phyloP scores from a whole-genome alignment of 331 rosid genomes.

The Dryas integrifolia region DNA sequence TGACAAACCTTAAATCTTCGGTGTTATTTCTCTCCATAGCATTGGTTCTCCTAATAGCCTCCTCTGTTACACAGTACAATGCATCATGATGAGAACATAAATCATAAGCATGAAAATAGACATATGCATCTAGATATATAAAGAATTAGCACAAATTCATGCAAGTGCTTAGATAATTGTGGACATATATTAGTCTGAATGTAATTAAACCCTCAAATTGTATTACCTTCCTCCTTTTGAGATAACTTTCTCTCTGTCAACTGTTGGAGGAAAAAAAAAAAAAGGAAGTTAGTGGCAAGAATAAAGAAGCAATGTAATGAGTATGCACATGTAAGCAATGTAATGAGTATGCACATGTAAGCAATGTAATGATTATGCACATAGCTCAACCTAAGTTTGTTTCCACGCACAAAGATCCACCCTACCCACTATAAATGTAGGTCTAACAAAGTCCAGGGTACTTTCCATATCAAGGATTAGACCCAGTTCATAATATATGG shows the following conservation, averaged over 20 bases:
- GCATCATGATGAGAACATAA: conserved; percentile 27
- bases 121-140: conserved; percentile 7
- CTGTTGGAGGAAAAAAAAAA: conserved; percentile 39
- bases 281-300: conserved; percentile 15
- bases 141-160: not conserved
- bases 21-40: conserved; percentile 60
- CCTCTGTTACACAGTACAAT: conserved; percentile 58
- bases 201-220: not conserved
- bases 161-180: not conserved
- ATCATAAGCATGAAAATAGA: not conserved
- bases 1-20: conserved; percentile 56
- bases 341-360: not conserved
- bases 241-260: conserved; percentile 66
- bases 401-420: no score
- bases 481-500: not conserved
- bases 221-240: conserved; percentile 75
- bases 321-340: not conserved
- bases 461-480: not conserved
- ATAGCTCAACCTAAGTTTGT: not conserved
- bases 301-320: not conserved
- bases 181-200: not conserved
- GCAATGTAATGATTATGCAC: not conserved
- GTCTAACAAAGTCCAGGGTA: not conserved
- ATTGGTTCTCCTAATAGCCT: conserved; percentile 68
- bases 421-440: no score